Percentiles rank a stretch among this genome's conserved stretches.
phyloP scores from a whole-genome alignment of 106 monocot genomes.

The Allium fistulosum region DNA sequence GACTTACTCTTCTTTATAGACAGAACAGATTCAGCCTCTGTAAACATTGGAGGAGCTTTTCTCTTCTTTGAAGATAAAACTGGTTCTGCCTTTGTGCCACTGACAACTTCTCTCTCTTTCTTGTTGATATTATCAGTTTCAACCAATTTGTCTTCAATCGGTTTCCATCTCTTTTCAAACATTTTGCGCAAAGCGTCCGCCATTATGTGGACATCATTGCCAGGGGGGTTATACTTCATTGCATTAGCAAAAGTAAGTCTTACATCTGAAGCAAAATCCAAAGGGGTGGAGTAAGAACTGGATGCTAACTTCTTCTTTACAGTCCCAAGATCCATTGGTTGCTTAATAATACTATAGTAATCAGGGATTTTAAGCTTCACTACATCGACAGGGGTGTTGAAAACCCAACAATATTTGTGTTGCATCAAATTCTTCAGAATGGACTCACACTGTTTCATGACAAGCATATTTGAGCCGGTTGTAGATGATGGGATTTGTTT shows the following conservation, averaged over 20 bases:
- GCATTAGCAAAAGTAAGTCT: slow-evolving; percentile 91
- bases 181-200: slow-evolving; percentile 53
- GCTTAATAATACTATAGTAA: slow-evolving; percentile 66
- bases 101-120: slow-evolving; percentile 11
- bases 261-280: slow-evolving; percentile 79
- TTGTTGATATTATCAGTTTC: slow-evolving; percentile 22
- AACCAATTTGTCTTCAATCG: slow-evolving; percentile 58
- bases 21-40: too few relatives aligned
- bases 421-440: slow-evolving; percentile 60
- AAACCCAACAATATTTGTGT: slow-evolving; percentile 62
- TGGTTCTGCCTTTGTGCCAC: slow-evolving; percentile 10
- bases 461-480: slow-evolving; percentile 10
- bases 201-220: slow-evolving; percentile 80
- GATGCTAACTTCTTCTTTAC: slow-evolving; percentile 51
- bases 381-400: slow-evolving; percentile 72
- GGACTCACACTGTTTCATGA: slow-evolving; percentile 71
- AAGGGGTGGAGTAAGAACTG: slow-evolving; percentile 49
- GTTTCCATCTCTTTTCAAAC: slow-evolving; percentile 87
- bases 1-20: too few relatives aligned
- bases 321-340: slow-evolving; percentile 96
- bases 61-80: slow-evolving; percentile 52
- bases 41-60: slow-evolving; percentile 19
- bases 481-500: slow-evolving; percentile 19
- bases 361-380: slow-evolving; percentile 84
- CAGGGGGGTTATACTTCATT: slow-evolving; percentile 75